phyloP scores from a whole-genome alignment of 176 grass and related monocot genomes.

The Cymbopogon citratus region DNA sequence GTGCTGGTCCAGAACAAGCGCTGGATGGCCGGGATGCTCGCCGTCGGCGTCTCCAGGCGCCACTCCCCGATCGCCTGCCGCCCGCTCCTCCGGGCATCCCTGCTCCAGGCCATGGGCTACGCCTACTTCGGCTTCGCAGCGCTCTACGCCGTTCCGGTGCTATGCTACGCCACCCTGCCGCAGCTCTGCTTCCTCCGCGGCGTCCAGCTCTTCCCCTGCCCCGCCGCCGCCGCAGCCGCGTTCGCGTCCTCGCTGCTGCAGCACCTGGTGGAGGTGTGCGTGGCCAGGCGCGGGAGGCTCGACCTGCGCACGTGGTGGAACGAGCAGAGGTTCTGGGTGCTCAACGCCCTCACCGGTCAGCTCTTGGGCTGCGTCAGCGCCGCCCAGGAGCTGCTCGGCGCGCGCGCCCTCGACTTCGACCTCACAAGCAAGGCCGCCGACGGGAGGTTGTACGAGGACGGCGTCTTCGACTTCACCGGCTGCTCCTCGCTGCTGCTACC shows the following conservation, averaged over 20 bases:
- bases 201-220: constrained; percentile 28
- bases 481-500: constrained; percentile 51
- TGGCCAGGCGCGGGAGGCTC: neutral
- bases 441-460: constrained; percentile 30
- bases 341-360: constrained; percentile 43
- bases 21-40: constrained; percentile 53
- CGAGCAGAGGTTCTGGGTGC: constrained; percentile 51
- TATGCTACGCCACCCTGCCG: constrained; percentile 50
- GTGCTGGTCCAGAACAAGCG: constrained; percentile 61
- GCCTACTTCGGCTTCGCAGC: constrained; percentile 35
- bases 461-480: constrained; percentile 51
- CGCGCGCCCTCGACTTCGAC: constrained; percentile 30
- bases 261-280: constrained; percentile 43
- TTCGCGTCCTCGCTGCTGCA: constrained; percentile 29
- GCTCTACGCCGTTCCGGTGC: constrained; percentile 30
- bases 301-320: constrained; percentile 33
- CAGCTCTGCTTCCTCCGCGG: constrained; percentile 46
- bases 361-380: constrained; percentile 42
- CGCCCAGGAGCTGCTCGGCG: constrained; percentile 16
- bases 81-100: constrained; percentile 9
- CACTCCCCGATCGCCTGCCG: constrained; percentile 39
- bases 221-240: constrained; percentile 21
- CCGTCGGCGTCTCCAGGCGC: constrained; percentile 37
- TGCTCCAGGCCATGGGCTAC: constrained; percentile 41
- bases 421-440: constrained; percentile 37